Evolutionary conservation across 2,329 filamentous ascomycete genomes (phyloP).

Genomic region (Mollisia scopiformis): DNA sequence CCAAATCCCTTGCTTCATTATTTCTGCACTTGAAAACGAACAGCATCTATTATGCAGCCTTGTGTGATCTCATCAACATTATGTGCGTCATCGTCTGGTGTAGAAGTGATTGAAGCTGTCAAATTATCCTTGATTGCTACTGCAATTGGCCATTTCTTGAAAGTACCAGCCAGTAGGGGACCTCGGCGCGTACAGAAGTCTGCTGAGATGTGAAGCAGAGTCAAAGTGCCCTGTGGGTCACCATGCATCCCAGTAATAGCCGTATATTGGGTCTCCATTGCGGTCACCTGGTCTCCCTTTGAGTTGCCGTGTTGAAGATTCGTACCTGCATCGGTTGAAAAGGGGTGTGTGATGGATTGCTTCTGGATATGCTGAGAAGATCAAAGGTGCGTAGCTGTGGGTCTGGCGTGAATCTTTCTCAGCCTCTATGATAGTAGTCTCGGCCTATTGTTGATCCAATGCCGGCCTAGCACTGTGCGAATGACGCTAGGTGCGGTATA

Average conservation of each 20-base stretch:
- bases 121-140: not conserved
- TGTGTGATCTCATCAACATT: slow-evolving; percentile 2
- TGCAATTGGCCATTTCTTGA: slow-evolving; percentile 10
- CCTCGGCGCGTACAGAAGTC: slow-evolving; percentile 1
- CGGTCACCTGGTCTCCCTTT: not conserved
- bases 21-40: not conserved
- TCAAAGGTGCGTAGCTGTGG: not conserved
- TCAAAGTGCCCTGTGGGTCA: not conserved
- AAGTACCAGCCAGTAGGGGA: slow-evolving; percentile 1
- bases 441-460: too few relatives aligned
- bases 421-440: too few relatives aligned
- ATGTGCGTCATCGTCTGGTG: not conserved
- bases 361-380: not conserved
- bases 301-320: not conserved
- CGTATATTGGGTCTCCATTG: not conserved
- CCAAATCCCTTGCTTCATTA: not conserved
- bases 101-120: not conserved
- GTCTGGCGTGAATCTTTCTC: not conserved
- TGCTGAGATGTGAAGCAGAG: not conserved
- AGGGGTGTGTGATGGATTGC: not conserved
- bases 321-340: not conserved
- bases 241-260: not conserved
- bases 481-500: too few relatives aligned
- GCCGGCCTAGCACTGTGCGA: too few relatives aligned
- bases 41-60: not conserved